Percentiles rank a stretch among this genome's conserved stretches.
phyloP scores from a whole-genome alignment of 2,329 filamentous ascomycete genomes.

The Hymenoscyphus repandus region DNA sequence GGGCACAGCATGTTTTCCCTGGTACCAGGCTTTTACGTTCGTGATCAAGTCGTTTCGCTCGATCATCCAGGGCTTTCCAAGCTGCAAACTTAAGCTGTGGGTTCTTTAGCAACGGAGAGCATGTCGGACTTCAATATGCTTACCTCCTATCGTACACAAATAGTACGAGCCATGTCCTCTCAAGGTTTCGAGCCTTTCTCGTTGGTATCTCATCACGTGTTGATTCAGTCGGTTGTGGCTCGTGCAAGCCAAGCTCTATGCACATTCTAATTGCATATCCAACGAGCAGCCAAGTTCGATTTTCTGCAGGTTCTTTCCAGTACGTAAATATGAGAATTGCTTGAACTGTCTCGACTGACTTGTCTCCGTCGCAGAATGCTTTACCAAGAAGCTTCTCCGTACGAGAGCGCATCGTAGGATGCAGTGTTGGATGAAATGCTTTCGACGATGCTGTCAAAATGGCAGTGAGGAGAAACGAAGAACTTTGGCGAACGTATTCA shows the following conservation, averaged over 20 bases:
- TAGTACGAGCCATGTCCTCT: constrained; percentile 35
- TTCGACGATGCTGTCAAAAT: constrained; percentile 34
- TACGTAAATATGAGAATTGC: constrained; percentile 37
- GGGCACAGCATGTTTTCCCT: constrained; percentile 28
- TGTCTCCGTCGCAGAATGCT: constrained; percentile 31
- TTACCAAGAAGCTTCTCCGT: constrained; percentile 31
- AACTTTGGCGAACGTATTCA: constrained; percentile 32
- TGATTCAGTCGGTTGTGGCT: constrained; percentile 15
- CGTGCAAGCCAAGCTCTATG: constrained; percentile 37
- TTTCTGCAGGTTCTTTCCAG: constrained; percentile 40
- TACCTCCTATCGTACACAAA: constrained; percentile 39
- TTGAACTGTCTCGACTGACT: constrained; percentile 37
- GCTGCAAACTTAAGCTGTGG: constrained; percentile 36
- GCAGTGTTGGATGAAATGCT: constrained; percentile 33
- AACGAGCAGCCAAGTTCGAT: constrained; percentile 35
- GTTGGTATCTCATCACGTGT: neutral
- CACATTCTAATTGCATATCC: constrained; percentile 38
- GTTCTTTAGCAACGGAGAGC: neutral
- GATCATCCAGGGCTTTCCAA: constrained; percentile 40
- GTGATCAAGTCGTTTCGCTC: constrained; percentile 35
- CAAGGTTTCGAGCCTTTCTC: constrained; percentile 32
- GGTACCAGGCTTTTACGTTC: constrained; percentile 34
- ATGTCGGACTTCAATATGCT: neutral
- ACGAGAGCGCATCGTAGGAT: too few species aligned
- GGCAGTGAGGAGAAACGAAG: constrained; percentile 34